Conservation (phyloP, 192 early-diverging fungal species). For the Geranomyces michiganensis region DNA sequence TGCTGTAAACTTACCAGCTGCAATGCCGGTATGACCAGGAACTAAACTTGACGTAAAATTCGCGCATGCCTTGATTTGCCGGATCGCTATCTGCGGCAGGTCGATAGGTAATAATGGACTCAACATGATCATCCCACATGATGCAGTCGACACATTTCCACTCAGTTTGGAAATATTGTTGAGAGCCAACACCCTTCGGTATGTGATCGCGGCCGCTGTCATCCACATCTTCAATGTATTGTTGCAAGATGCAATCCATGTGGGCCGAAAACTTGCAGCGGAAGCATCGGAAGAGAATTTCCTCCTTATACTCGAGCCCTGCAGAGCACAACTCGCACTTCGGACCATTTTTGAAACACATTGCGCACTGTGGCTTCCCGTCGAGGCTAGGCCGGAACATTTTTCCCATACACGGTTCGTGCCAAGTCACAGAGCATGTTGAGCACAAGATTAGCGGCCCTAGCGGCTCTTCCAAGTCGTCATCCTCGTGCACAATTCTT, state of each 20-base stretch:
- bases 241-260: slow-evolving; percentile 24
- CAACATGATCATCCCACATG: slow-evolving; percentile 31
- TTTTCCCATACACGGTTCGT: slow-evolving; percentile 5
- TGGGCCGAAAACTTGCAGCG: slow-evolving; percentile 29
- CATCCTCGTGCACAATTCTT: slow-evolving; percentile 10
- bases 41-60: slow-evolving; percentile 53
- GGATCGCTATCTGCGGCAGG: slow-evolving; percentile 17
- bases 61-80: slow-evolving; percentile 11
- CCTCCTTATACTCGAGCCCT: not conserved
- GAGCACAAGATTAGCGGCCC: slow-evolving; percentile 23
- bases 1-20: slow-evolving; percentile 34
- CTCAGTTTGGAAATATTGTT: slow-evolving; percentile 2
- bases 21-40: slow-evolving; percentile 38
- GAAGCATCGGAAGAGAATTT: slow-evolving; percentile 30
- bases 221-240: slow-evolving; percentile 22
- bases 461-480: slow-evolving; percentile 29
- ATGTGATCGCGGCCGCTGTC: not conserved
- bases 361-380: slow-evolving; percentile 3
- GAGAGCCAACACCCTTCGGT: not conserved
- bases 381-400: not conserved
- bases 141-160: slow-evolving; percentile 51
- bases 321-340: not conserved
- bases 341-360: slow-evolving; percentile 13
- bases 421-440: slow-evolving; percentile 22
- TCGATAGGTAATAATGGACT: slow-evolving; percentile 31